Conservation (phyloP, 306 rosid species). For the Inga laurina region DNA sequence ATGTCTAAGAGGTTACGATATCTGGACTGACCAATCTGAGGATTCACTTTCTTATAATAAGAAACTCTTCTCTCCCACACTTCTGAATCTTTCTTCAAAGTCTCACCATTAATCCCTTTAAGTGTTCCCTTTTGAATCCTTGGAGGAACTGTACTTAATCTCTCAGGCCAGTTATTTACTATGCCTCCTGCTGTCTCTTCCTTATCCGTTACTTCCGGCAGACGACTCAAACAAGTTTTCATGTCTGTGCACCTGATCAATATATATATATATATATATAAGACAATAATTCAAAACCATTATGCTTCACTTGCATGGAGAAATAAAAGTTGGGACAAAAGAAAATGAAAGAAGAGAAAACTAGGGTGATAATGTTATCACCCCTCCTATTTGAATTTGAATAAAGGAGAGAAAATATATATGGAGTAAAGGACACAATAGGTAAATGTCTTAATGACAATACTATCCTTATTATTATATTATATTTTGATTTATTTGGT, state of each 20-base stretch:
- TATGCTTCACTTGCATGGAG: too few relatives aligned
- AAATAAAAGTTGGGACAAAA: too few relatives aligned
- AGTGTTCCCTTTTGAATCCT: conserved; percentile 65
- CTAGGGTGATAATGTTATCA: too few relatives aligned
- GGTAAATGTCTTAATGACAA: too few relatives aligned
- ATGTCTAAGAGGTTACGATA: conserved; percentile 81
- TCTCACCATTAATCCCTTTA: conserved; percentile 46
- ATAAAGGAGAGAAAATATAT: too few relatives aligned
- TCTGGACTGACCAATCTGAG: conserved; percentile 57
- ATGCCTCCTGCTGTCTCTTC: conserved; percentile 69
- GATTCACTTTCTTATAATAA: conserved; percentile 56
- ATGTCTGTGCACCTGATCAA: conserved; percentile 63
- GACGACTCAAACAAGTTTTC: conserved; percentile 70
- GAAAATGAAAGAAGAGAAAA: too few relatives aligned
- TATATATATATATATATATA: background rate
- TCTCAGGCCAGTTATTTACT: conserved; percentile 68
- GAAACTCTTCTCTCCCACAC: conserved; percentile 70
- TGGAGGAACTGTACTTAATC: conserved; percentile 64
- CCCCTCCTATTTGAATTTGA: too few relatives aligned
- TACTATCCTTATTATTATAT: too few relatives aligned
- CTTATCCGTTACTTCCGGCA: conserved; percentile 60
- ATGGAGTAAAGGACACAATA: too few relatives aligned
- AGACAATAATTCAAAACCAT: background rate
- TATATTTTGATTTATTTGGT: too few relatives aligned
- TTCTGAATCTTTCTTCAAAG: conserved; percentile 49